Evolutionary conservation across 805 yeast species (phyloP).

Genomic region (Starmerella roubikii): DNA sequence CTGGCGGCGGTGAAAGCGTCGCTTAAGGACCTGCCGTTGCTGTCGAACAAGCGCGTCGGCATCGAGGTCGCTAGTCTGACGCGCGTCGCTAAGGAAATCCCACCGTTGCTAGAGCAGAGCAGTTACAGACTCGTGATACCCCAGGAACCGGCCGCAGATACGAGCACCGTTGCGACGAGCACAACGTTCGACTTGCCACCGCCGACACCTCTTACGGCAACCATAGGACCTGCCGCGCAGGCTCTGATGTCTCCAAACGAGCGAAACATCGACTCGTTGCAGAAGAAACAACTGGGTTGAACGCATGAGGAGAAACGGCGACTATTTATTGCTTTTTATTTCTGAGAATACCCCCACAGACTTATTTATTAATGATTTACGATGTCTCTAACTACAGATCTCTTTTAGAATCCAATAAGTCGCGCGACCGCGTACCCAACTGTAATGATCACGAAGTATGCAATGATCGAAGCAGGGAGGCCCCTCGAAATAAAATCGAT

Average conservation of each 20-base stretch:
- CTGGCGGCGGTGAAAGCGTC: constrained; percentile 72
- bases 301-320: not conserved
- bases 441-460: constrained; percentile 58
- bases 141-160: too few species aligned
- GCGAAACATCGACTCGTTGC: not conserved
- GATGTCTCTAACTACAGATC: not conserved
- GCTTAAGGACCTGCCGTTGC: constrained; percentile 64
- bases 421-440: constrained; percentile 69
- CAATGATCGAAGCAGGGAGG: constrained; percentile 69
- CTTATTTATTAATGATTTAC: not conserved
- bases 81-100: constrained; percentile 80
- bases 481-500: constrained; percentile 79
- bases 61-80: constrained; percentile 63
- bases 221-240: constrained; percentile 30
- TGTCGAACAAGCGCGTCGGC: constrained; percentile 59
- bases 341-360: too few species aligned
- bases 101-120: constrained; percentile 65
- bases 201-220: constrained; percentile 30
- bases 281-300: not conserved
- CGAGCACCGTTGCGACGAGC: too few species aligned
- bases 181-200: constrained; percentile 21
- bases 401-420: constrained; percentile 34
- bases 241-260: constrained; percentile 22
- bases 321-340: not conserved
- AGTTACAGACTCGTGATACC: constrained; percentile 30